Evolutionary conservation across 768 basidiomycete species (phyloP).

Genomic region (Imleria badia): DNA sequence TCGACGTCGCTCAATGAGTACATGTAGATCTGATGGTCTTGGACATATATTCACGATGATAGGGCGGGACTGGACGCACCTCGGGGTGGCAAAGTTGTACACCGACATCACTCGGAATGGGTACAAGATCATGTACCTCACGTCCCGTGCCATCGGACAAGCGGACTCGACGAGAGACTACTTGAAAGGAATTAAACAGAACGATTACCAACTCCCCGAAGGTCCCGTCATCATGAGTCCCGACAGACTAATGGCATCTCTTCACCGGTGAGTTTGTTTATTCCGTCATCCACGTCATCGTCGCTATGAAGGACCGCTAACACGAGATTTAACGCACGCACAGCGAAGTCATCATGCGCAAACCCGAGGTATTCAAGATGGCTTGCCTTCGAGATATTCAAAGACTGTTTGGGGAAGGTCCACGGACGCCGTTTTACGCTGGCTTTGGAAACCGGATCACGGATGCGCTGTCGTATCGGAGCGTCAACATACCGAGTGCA

Average conservation of each 20-base stretch:
- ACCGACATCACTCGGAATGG: slow-evolving; percentile 95
- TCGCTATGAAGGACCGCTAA: background rate
- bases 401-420: slow-evolving; percentile 75
- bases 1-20: background rate
- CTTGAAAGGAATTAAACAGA: slow-evolving; percentile 91
- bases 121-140: slow-evolving; percentile 97
- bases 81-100: slow-evolving; percentile 95
- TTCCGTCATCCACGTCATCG: background rate
- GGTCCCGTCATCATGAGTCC: slow-evolving; percentile 99
- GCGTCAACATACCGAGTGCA: slow-evolving; percentile 90
- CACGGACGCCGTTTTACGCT: slow-evolving; percentile 85
- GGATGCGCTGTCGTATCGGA: slow-evolving; percentile 96
- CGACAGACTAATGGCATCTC: slow-evolving; percentile 88
- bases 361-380: slow-evolving; percentile 99
- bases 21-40: slow-evolving; percentile 82
- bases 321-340: background rate
- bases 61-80: slow-evolving; percentile 97
- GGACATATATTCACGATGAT: slow-evolving; percentile 98
- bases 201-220: slow-evolving; percentile 94
- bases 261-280: slow-evolving; percentile 73
- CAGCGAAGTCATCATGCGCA: slow-evolving; percentile 98
- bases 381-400: slow-evolving; percentile 95
- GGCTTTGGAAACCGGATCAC: slow-evolving; percentile 99
- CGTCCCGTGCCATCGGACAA: slow-evolving; percentile 95
- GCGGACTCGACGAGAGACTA: slow-evolving; percentile 97